Percentiles rank a stretch among this genome's conserved stretches.
Conservation (phyloP, 106 monocot species). For the Acorus gramineus region DNA sequence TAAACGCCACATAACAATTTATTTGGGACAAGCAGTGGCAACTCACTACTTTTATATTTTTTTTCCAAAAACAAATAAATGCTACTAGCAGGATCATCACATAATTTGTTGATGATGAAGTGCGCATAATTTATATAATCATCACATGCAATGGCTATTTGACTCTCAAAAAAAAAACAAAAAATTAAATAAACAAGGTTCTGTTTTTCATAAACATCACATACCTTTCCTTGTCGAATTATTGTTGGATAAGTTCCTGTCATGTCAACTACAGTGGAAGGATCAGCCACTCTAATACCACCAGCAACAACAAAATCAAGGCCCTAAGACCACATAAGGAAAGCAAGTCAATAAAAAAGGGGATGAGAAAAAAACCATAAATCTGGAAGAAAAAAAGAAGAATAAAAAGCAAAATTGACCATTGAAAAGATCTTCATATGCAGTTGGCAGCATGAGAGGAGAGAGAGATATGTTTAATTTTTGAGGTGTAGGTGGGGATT, state of each 20-base stretch:
- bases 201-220: not conserved
- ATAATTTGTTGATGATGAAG: too few species aligned
- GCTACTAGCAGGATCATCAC: too few species aligned
- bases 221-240: constrained; percentile 90
- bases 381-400: too few species aligned
- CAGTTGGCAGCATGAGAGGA: too few species aligned
- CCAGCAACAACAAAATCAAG: constrained; percentile 97
- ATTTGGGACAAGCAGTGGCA: too few species aligned
- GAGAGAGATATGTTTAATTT: too few species aligned
- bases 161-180: not conserved
- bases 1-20: too few species aligned
- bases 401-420: not conserved
- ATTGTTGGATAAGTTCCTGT: constrained; percentile 58
- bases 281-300: constrained; percentile 72
- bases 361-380: too few species aligned
- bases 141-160: not conserved
- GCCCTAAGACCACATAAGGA: constrained; percentile 29
- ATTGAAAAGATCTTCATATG: not conserved
- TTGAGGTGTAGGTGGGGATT: too few species aligned
- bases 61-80: too few species aligned
- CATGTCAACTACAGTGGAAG: constrained; percentile 96
- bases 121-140: not conserved
- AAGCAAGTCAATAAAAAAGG: too few species aligned
- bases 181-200: not conserved
- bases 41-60: too few species aligned